phyloP scores from a whole-genome alignment of 2,329 filamentous ascomycete genomes.

The Curvularia eragrostidis region DNA sequence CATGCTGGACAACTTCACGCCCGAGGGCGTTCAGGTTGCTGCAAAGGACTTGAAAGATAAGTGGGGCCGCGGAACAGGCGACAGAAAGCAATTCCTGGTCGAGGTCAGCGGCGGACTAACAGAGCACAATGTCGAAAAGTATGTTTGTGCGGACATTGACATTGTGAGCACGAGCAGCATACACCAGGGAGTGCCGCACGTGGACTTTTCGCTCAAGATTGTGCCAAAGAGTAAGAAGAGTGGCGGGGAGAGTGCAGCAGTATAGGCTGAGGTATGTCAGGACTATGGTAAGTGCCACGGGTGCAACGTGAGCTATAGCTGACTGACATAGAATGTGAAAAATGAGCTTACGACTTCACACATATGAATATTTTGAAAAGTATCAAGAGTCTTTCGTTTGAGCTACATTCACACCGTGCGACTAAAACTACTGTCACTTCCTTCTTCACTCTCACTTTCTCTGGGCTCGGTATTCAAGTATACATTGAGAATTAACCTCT shows the following conservation, averaged over 20 bases:
- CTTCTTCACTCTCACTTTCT: not conserved
- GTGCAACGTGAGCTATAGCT: too few species aligned
- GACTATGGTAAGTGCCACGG: too few species aligned
- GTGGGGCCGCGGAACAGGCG: conserved; percentile 71
- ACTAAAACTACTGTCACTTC: not conserved
- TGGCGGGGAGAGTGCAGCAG: conserved; percentile 22
- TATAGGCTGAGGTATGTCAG: conserved; percentile 1
- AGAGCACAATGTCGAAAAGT: conserved; percentile 79
- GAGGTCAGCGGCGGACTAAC: conserved; percentile 93
- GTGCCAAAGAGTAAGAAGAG: conserved; percentile 52
- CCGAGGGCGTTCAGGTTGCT: conserved; percentile 76
- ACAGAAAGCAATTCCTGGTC: conserved; percentile 71
- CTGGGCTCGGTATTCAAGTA: not conserved
- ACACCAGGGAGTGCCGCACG: conserved; percentile 90
- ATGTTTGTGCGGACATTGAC: conserved; percentile 85
- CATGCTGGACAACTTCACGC: conserved; percentile 96
- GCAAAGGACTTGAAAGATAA: conserved; percentile 77
- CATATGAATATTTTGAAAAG: not conserved
- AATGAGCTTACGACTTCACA: too few species aligned
- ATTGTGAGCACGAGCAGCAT: conserved; percentile 96
- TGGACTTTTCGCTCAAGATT: conserved; percentile 97
- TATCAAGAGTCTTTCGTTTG: too few species aligned
- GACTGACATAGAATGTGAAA: not conserved
- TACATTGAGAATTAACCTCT: not conserved
- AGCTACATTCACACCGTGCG: not conserved